Percentiles rank a stretch among this genome's conserved stretches.
These are phyloP conservation scores for Gynochthodes officinalis DNA, from an alignment of 257 asterid genomes.

Conservation along the genomic window DNA sequence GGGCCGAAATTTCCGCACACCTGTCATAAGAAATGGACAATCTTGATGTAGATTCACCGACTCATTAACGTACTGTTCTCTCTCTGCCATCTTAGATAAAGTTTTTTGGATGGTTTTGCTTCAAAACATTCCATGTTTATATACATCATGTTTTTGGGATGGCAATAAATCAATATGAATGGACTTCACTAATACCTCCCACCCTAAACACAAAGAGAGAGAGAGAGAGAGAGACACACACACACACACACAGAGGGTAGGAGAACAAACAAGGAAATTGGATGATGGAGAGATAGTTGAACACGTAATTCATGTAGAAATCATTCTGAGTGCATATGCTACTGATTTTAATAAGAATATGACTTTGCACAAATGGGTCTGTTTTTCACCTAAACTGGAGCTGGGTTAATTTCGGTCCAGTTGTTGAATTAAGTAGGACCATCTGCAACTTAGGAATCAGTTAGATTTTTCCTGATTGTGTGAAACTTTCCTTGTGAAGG, in stretches of 20 bases:
- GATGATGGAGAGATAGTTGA: background rate
- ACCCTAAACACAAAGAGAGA: background rate
- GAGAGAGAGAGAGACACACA: too few relatives aligned
- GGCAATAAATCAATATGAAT: background rate
- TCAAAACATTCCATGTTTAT: background rate
- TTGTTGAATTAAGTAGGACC: background rate
- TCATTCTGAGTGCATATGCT: background rate
- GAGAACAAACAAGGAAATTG: background rate
- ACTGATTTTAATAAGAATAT: background rate
- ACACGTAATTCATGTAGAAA: background rate
- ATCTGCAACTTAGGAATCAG: background rate
- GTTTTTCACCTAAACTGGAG: background rate
- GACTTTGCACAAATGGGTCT: background rate
- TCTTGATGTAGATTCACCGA: slow-evolving; percentile 4
- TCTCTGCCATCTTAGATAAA: slow-evolving; percentile 6
- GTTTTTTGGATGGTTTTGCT: background rate
- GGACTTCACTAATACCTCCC: background rate
- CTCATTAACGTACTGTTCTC: background rate
- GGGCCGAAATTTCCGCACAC: background rate
- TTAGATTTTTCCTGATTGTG: background rate
- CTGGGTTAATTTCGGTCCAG: background rate
- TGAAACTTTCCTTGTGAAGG: background rate
- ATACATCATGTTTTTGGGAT: background rate
- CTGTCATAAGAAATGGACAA: slow-evolving; percentile 11
- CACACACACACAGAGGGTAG: too few relatives aligned